A percentile compares a stretch with the other conserved stretches of the same genome.
Conservation (phyloP, 176 grass and related monocot genomes). For the Otatea glauca region DNA sequence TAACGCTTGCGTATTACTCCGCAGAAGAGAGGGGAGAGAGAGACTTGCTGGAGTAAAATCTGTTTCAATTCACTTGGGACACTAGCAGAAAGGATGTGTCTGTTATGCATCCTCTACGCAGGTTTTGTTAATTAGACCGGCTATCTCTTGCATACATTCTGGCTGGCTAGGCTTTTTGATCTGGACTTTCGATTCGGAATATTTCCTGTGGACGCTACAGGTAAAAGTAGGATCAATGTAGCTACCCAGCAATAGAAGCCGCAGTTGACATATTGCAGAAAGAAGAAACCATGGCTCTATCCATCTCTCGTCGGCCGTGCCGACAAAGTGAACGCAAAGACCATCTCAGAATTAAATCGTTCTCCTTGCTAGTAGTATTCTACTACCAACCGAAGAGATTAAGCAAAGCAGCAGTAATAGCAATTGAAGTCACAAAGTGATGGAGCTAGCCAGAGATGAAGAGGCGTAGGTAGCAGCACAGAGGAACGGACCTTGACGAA, state of each 20-base stretch:
- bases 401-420: neutral
- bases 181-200: neutral
- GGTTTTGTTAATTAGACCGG: neutral
- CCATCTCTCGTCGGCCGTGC: neutral
- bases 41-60: no score
- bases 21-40: no score
- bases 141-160: neutral
- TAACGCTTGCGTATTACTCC: no score
- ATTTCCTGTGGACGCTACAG: no score
- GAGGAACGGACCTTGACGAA: constrained; percentile 55
- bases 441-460: neutral
- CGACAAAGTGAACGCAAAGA: neutral
- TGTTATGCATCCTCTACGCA: neutral
- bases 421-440: neutral
- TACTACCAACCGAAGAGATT: neutral
- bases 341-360: neutral
- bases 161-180: neutral
- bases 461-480: neutral
- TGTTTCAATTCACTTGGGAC: no score
- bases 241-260: neutral
- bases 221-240: constrained; percentile 3
- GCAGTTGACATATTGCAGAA: constrained; percentile 23
- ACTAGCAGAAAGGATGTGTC: no score
- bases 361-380: neutral
- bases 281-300: neutral